Evolutionary conservation across 345 rosid genomes (phyloP), one percentile per base, ranked within the genome.

Genomic region (Arabis alpina): DNA sequence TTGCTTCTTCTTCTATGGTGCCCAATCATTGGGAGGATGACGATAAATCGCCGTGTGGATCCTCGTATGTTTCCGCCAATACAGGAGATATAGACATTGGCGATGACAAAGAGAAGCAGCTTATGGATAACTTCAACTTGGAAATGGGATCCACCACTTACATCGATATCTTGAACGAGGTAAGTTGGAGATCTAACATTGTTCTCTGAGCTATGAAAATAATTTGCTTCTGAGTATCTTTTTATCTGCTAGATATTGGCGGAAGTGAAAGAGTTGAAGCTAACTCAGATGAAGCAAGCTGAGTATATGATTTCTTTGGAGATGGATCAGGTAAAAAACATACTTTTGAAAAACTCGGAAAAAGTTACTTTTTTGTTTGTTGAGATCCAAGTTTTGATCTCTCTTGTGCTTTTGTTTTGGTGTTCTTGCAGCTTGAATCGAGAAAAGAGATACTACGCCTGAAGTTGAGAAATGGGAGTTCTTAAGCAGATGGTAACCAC

Each of bases 281-380:
- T 37, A 34, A 74, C 78, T 74, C 84, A 77, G 64, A 32, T 28
- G 27, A 28, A 79, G 56, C 90, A 87, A 76, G 70, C 12, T 45
- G 70, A 68, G 66, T 79, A 69, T 54, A 62, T 82, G 55, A 60
- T 56, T 45, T 44, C 44, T 28, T 62, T 87, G 76, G 83, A 87
- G 80, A 70, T 75, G 60, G 83, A 87, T 40, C 82, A 83, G 89
- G 92, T 87, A 68, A 51, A 64, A 45, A 64, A 41, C 7, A 12
- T 47, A 66, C 66, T 56, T 51, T 4, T 10, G 28, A 13, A 19
- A 28, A 58, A 48, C 23, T 59, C 3, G 8, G 10, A 19, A 24
- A 14, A 5, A 39, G 54, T 9, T 43, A 1, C 12, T 2, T 36
- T 19, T 25, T 40, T 4, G 13, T 19, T 54, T 44, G 7, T 30